These are phyloP conservation scores for Fusarium redolens DNA, from an alignment of 2,329 filamentous ascomycete genomes.

Conservation along the genomic window DNA sequence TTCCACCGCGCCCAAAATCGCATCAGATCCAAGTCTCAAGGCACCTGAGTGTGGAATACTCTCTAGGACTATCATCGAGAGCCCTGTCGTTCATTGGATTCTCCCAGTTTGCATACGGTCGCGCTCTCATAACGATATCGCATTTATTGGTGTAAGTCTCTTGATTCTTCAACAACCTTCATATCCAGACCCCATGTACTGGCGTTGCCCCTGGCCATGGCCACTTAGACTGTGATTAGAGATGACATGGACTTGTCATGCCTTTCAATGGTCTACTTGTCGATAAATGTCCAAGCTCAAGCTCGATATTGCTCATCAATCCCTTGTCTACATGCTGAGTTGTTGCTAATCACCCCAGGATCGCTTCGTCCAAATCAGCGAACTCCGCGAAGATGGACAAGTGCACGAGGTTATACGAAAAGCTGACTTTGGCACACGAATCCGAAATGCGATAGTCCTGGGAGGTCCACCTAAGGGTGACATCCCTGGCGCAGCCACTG, in stretches of 20 bases:
- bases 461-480: constrained; percentile 58
- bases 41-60: constrained; percentile 76
- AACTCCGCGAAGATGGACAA: constrained; percentile 75
- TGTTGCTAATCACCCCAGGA: constrained; percentile 62
- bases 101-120: constrained; percentile 83
- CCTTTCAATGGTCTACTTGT: background rate
- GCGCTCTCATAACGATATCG: constrained; percentile 79
- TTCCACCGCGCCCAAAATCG: constrained; percentile 46
- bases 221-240: background rate
- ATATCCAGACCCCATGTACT: background rate
- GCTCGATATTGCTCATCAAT: background rate
- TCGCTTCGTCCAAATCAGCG: constrained; percentile 82
- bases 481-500: constrained; percentile 34
- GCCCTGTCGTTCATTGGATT: constrained; percentile 80
- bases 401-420: constrained; percentile 82
- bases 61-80: constrained; percentile 81
- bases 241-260: background rate
- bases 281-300: constrained; percentile 3
- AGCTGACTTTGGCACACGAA: constrained; percentile 80
- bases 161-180: background rate
- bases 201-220: background rate
- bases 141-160: constrained; percentile 80
- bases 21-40: constrained; percentile 48
- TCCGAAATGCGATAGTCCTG: constrained; percentile 82
- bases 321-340: background rate